Evolutionary conservation across 2,329 filamentous ascomycete species (phyloP).

Genomic region (Chrysosphaeria jannelii): DNA sequence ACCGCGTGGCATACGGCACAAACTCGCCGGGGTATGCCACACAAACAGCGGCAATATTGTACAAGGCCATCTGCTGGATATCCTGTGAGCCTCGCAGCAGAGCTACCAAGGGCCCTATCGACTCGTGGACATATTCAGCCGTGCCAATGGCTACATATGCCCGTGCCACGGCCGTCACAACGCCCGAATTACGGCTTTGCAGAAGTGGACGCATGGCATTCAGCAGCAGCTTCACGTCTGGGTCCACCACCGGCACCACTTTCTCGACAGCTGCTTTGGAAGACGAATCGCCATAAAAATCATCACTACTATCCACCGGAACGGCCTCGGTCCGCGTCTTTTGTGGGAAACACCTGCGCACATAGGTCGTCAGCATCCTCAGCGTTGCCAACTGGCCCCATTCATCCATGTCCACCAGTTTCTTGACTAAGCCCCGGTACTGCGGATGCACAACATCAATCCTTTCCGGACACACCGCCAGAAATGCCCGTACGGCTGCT

Average conservation of each 20-base stretch:
- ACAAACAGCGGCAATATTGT: slow-evolving; percentile 87
- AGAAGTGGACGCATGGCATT: slow-evolving; percentile 58
- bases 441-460: slow-evolving; percentile 76
- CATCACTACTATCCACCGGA: slow-evolving; percentile 12
- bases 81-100: slow-evolving; percentile 62
- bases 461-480: slow-evolving; percentile 67
- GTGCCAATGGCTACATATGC: slow-evolving; percentile 70
- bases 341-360: slow-evolving; percentile 61
- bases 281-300: slow-evolving; percentile 63
- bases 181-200: slow-evolving; percentile 75
- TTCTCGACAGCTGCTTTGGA: too few species aligned
- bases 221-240: slow-evolving; percentile 57
- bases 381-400: slow-evolving; percentile 79
- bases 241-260: slow-evolving; percentile 25
- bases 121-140: slow-evolving; percentile 37
- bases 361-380: slow-evolving; percentile 56
- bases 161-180: slow-evolving; percentile 63
- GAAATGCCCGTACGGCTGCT: slow-evolving; percentile 64
- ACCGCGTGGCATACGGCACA: slow-evolving; percentile 65
- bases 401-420: slow-evolving; percentile 96
- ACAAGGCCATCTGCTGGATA: slow-evolving; percentile 66
- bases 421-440: slow-evolving; percentile 59
- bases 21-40: slow-evolving; percentile 50
- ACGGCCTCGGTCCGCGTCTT: slow-evolving; percentile 20
- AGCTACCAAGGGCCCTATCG: slow-evolving; percentile 62